These are phyloP conservation scores for Crucibulum cyathiforme DNA, from an alignment of 1,284 basidiomycete genomes.

Conservation along the genomic window DNA sequence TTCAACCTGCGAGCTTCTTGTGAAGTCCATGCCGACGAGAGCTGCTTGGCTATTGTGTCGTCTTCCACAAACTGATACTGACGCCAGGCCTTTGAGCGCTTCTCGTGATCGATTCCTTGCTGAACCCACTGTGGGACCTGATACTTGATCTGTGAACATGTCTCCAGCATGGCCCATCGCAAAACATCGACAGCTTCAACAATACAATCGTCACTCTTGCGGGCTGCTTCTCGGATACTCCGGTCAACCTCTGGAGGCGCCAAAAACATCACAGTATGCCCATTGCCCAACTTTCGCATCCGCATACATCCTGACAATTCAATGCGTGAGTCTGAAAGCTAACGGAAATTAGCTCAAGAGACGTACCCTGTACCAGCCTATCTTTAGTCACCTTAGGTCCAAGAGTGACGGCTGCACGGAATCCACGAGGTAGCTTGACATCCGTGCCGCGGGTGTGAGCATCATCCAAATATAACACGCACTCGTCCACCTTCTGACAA, in stretches of 20 bases:
- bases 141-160: conserved; percentile 48
- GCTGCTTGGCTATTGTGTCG: neutral
- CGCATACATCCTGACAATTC: conserved; percentile 49
- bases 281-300: conserved; percentile 55
- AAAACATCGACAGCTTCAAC: conserved; percentile 44
- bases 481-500: conserved; percentile 47
- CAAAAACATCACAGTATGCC: conserved; percentile 57
- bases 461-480: conserved; percentile 62
- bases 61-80: conserved; percentile 4
- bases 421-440: conserved; percentile 50
- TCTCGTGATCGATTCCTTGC: conserved; percentile 52
- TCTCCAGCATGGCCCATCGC: conserved; percentile 52
- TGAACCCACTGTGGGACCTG: conserved; percentile 51
- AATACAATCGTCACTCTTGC: neutral
- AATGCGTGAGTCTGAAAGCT: neutral
- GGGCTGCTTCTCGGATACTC: conserved; percentile 38
- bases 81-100: conserved; percentile 19
- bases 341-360: neutral
- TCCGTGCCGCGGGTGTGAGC: conserved; percentile 65
- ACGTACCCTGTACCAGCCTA: conserved; percentile 55
- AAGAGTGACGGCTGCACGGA: conserved; percentile 57
- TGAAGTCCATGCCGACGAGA: conserved; percentile 1
- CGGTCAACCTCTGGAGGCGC: conserved; percentile 53
- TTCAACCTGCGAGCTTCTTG: conserved; percentile 12
- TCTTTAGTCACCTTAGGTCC: conserved; percentile 63